These are phyloP conservation scores for Hortiboletus flavorubellus DNA, from an alignment of 768 basidiomycete genomes.

Conservation along the genomic window DNA sequence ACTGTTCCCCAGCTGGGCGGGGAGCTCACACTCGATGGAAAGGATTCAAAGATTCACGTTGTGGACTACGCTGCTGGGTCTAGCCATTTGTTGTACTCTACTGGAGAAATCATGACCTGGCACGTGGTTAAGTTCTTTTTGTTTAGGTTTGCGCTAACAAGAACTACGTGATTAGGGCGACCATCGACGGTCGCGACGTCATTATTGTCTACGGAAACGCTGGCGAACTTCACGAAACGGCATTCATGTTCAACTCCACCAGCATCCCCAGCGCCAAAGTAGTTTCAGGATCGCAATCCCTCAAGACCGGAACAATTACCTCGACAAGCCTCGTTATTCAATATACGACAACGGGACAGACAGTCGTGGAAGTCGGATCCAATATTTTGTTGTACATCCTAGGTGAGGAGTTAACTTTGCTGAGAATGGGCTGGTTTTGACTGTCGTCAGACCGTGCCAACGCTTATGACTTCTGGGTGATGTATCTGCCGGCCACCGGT, in stretches of 20 bases:
- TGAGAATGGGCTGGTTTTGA: background rate
- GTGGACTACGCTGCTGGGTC: slow-evolving; percentile 47
- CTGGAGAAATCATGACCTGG: slow-evolving; percentile 51
- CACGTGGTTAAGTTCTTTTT: slow-evolving; percentile 8
- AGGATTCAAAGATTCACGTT: slow-evolving; percentile 51
- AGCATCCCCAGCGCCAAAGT: slow-evolving; percentile 22
- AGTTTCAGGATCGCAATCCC: slow-evolving; percentile 24
- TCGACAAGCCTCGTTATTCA: slow-evolving; percentile 39
- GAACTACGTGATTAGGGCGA: slow-evolving; percentile 34
- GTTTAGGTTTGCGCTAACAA: background rate
- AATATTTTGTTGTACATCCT: slow-evolving; percentile 42
- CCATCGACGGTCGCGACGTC: slow-evolving; percentile 45
- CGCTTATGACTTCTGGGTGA: slow-evolving; percentile 52
- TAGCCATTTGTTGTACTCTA: slow-evolving; percentile 44
- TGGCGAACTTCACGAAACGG: slow-evolving; percentile 49
- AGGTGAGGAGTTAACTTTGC: slow-evolving; percentile 28
- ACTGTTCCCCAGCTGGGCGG: slow-evolving; percentile 44
- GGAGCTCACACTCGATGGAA: slow-evolving; percentile 43
- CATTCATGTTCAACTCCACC: slow-evolving; percentile 36
- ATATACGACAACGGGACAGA: slow-evolving; percentile 46
- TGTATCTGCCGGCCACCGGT: slow-evolving; percentile 38
- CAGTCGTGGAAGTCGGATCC: slow-evolving; percentile 42
- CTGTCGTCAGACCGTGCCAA: slow-evolving; percentile 40
- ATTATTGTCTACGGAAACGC: slow-evolving; percentile 46
- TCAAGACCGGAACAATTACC: slow-evolving; percentile 37